Conservation (phyloP, 116 monocot genomes). For the Thalassia testudinum region DNA sequence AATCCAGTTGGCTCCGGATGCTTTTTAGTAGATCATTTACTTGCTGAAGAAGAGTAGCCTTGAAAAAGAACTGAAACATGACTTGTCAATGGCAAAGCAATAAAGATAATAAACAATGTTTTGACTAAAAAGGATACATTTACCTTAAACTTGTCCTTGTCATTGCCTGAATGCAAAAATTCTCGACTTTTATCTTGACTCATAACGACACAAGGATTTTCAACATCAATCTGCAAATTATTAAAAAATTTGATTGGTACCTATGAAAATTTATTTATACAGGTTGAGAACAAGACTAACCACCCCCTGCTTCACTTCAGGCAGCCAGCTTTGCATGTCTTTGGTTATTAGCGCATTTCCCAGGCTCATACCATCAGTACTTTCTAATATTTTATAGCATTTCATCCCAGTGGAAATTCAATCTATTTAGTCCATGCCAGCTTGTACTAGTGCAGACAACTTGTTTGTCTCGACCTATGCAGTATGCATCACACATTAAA, state of each 20-base stretch:
- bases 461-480: too few relatives aligned
- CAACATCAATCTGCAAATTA: constrained; percentile 91
- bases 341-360: too few relatives aligned
- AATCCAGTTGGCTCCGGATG: constrained; percentile 40
- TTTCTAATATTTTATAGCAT: too few relatives aligned
- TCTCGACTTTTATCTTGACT: constrained; percentile 99
- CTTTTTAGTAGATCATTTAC: constrained; percentile 73
- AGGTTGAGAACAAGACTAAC: not conserved
- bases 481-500: too few relatives aligned
- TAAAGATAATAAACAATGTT: not conserved
- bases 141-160: constrained; percentile 98
- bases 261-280: too few relatives aligned
- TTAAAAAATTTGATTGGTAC: too few relatives aligned
- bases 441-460: too few relatives aligned
- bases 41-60: constrained; percentile 96
- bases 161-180: constrained; percentile 96
- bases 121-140: not conserved
- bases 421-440: too few relatives aligned
- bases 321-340: not conserved
- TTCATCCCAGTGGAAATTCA: too few relatives aligned
- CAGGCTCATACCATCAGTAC: too few relatives aligned
- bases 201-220: constrained; percentile 99
- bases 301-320: not conserved
- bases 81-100: too few relatives aligned
- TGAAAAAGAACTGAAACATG: constrained; percentile 74